phyloP scores from a whole-genome alignment of 176 grass and related monocot species.

The Avena sativa region DNA sequence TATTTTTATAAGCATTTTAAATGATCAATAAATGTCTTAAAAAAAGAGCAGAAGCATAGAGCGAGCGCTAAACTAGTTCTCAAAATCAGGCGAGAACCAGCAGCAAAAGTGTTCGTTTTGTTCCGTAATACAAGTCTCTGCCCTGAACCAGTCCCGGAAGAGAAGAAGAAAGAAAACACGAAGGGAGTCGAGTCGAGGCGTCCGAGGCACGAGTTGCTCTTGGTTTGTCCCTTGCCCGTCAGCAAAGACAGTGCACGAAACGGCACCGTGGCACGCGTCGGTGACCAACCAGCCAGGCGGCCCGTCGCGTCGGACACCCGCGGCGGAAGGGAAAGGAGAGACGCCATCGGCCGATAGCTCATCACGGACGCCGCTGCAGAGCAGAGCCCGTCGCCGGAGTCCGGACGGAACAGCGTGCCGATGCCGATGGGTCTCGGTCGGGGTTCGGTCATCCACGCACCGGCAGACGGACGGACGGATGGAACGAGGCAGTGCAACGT shows the following conservation, averaged over 20 bases:
- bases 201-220: not conserved
- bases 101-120: no score
- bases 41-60: no score
- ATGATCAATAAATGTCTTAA: no score
- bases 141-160: no score
- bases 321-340: no score
- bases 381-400: not conserved
- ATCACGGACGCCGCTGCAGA: not conserved
- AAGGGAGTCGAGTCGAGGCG: not conserved
- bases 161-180: not conserved
- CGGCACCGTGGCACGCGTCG: not conserved
- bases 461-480: not conserved
- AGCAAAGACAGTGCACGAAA: not conserved
- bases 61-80: no score
- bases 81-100: no score
- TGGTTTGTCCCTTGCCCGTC: not conserved
- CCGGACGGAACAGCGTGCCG: not conserved
- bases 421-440: not conserved
- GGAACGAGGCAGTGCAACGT: not conserved
- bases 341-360: not conserved
- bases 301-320: not conserved
- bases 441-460: not conserved
- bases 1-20: no score
- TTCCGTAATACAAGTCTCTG: no score
- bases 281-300: not conserved